phyloP scores from a whole-genome alignment of 805 yeast genomes.

The Clavispora fructus region DNA sequence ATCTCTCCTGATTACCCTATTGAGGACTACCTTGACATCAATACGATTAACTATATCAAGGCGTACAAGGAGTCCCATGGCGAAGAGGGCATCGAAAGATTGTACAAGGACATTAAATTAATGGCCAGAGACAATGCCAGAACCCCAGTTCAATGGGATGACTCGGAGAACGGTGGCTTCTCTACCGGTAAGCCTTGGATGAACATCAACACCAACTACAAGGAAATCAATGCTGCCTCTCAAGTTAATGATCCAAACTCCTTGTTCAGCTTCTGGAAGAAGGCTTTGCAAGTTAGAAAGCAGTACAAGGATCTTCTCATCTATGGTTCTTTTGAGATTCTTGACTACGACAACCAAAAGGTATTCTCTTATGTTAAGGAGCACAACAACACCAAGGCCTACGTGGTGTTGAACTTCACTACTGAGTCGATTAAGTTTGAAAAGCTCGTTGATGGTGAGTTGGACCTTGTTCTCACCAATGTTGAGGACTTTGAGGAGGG shows the following conservation, averaged over 20 bases:
- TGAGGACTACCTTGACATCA: constrained; percentile 47
- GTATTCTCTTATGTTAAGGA: constrained; percentile 40
- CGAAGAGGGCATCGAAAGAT: constrained; percentile 18
- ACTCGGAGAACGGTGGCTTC: constrained; percentile 42
- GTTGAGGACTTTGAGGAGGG: constrained; percentile 18
- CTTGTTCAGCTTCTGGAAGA: constrained; percentile 41
- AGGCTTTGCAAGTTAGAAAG: constrained; percentile 40
- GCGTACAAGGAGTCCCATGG: constrained; percentile 23
- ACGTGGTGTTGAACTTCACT: constrained; percentile 22
- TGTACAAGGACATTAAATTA: constrained; percentile 29
- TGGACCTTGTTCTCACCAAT: constrained; percentile 29
- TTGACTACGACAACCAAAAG: constrained; percentile 39
- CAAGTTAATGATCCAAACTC: constrained; percentile 44
- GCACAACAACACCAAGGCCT: constrained; percentile 20
- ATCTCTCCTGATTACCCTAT: constrained; percentile 42
- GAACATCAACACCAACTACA: constrained; percentile 45
- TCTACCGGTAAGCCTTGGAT: constrained; percentile 49
- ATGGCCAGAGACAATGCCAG: constrained; percentile 50
- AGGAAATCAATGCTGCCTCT: constrained; percentile 42
- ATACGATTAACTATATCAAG: constrained; percentile 38
- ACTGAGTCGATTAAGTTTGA: constrained; percentile 18
- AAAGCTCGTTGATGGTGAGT: constrained; percentile 21
- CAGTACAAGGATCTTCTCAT: constrained; percentile 37
- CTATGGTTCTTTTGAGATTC: constrained; percentile 42
- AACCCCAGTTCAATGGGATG: constrained; percentile 55